phyloP scores from a whole-genome alignment of 108 stramenopile species.

The Nitzschia palea region DNA sequence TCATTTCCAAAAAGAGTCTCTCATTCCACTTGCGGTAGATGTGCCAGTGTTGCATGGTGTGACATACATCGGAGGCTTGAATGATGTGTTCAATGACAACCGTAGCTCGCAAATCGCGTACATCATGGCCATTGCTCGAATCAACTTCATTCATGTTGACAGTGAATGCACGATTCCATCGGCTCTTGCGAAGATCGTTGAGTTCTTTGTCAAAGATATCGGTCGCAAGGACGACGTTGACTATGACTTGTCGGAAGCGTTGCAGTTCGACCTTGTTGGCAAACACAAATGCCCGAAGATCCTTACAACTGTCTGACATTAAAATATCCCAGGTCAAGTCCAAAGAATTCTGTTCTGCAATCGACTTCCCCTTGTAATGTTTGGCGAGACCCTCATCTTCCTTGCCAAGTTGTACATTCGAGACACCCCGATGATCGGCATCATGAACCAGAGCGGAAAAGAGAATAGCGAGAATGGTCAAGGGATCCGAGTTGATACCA shows the following conservation, averaged over 20 bases:
- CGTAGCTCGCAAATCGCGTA: constrained; percentile 38
- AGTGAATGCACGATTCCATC: constrained; percentile 29
- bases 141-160: no score
- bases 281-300: constrained; percentile 20
- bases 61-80: constrained; percentile 53
- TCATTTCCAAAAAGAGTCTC: constrained; percentile 43
- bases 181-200: constrained; percentile 13
- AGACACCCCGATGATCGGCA: constrained; percentile 57
- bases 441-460: constrained; percentile 64
- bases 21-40: constrained; percentile 55
- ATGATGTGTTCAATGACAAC: constrained; percentile 52
- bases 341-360: constrained; percentile 55
- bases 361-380: constrained; percentile 37
- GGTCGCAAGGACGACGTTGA: constrained; percentile 22
- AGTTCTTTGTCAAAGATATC: constrained; percentile 32
- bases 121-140: not conserved
- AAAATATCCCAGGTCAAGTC: constrained; percentile 48
- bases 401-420: constrained; percentile 52
- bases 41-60: constrained; percentile 59
- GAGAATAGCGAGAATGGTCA: constrained; percentile 56
- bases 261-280: constrained; percentile 15
- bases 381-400: constrained; percentile 32
- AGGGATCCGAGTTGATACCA: constrained; percentile 51
- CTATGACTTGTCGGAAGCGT: constrained; percentile 16
- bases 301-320: constrained; percentile 28